phyloP scores from a whole-genome alignment of 371 early-diverging fungal genomes.

The Rhizopus arrhizus region DNA sequence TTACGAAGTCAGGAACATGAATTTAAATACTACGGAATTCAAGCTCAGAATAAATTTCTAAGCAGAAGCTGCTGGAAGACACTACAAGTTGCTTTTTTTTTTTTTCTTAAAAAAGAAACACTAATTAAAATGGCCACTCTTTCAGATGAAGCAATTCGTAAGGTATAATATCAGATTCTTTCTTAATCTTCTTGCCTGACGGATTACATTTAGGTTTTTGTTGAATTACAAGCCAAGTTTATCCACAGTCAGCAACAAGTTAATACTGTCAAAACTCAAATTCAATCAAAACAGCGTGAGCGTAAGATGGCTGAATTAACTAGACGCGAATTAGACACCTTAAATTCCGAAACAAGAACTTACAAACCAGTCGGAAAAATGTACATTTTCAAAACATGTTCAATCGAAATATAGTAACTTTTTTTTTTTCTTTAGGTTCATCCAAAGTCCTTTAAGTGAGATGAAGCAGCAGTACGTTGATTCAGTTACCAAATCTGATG shows the following conservation, averaged over 20 bases:
- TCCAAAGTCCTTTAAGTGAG: constrained; percentile 60
- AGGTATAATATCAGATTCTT: constrained; percentile 20
- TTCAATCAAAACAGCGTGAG: constrained; percentile 69
- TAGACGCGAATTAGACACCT: constrained; percentile 66
- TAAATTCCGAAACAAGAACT: constrained; percentile 60
- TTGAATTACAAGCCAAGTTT: constrained; percentile 65
- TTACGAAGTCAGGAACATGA: not conserved
- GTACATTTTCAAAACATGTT: constrained; percentile 39
- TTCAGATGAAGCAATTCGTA: constrained; percentile 52
- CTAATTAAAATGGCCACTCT: constrained; percentile 38
- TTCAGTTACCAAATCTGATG: constrained; percentile 47
- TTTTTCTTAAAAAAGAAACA: too few relatives aligned
- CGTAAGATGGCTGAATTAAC: constrained; percentile 74
- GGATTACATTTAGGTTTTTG: constrained; percentile 50
- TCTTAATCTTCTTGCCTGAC: not conserved
- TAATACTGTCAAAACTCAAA: constrained; percentile 68
- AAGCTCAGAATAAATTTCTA: not conserved
- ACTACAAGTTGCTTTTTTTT: constrained; percentile 1
- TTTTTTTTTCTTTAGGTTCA: constrained; percentile 50
- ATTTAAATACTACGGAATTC: not conserved
- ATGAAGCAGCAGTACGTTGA: constrained; percentile 61
- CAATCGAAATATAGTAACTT: not conserved
- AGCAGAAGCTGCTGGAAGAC: not conserved
- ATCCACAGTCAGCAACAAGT: constrained; percentile 69
- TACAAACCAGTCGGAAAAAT: constrained; percentile 82